Percentiles rank a stretch among this genome's conserved stretches.
Evolutionary conservation across 495 filamentous ascomycete species (phyloP).

Genomic region (Mytilinidion resinicola): DNA sequence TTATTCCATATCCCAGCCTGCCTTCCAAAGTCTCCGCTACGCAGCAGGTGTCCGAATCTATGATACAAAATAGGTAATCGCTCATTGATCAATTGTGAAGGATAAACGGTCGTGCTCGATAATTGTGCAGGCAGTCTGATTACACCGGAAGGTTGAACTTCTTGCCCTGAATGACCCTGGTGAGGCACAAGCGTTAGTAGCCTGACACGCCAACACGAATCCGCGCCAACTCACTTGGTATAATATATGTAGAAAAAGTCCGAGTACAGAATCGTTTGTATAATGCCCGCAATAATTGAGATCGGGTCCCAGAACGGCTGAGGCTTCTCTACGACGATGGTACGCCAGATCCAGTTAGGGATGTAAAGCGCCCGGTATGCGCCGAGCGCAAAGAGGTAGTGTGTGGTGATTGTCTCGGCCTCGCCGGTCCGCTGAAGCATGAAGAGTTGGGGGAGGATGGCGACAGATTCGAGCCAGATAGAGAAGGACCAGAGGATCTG

Average conservation of each 20-base stretch:
- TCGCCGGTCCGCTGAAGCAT: constrained; percentile 96
- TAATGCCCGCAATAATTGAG: constrained; percentile 74
- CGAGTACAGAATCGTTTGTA: constrained; percentile 92
- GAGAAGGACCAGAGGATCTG: constrained; percentile 94
- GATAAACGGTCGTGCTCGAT: not conserved
- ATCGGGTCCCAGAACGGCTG: constrained; percentile 64
- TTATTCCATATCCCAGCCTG: too few species aligned
- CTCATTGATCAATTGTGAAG: not conserved
- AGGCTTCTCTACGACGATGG: constrained; percentile 54
- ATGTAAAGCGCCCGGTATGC: constrained; percentile 91
- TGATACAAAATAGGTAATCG: not conserved
- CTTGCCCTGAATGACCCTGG: constrained; percentile 33
- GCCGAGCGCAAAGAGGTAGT: constrained; percentile 96
- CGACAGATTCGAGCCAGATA: constrained; percentile 94
- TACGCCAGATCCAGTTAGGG: constrained; percentile 94
- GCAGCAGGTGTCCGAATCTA: not conserved
- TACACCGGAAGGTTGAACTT: constrained; percentile 34
- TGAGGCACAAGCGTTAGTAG: not conserved
- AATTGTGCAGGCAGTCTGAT: not conserved
- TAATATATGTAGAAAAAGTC: constrained; percentile 99
- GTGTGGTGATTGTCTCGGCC: constrained; percentile 95
- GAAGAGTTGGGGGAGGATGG: constrained; percentile 94
- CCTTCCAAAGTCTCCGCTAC: too few species aligned
- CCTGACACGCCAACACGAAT: not conserved
- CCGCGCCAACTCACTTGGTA: constrained; percentile 59